These are phyloP conservation scores for Populus euphratica DNA, from an alignment of 345 rosid genomes.

Conservation along the genomic window DNA sequence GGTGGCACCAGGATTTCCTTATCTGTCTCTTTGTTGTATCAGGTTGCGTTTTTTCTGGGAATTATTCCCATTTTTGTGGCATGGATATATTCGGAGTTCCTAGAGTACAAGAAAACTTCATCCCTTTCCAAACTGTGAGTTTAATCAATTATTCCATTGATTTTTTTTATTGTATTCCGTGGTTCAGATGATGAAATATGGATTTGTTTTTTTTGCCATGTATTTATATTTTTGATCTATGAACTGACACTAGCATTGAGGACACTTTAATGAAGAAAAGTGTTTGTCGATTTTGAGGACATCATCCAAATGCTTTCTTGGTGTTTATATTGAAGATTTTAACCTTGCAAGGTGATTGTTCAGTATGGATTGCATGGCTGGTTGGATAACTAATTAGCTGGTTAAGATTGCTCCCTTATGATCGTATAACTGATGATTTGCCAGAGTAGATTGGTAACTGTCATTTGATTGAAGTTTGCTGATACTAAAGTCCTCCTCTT, in stretches of 20 bases:
- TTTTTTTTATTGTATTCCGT: background rate
- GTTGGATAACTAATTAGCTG: background rate
- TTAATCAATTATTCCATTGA: background rate
- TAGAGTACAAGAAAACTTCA: conserved; percentile 60
- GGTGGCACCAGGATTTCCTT: no score
- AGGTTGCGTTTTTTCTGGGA: conserved; percentile 92
- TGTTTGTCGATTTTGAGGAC: background rate
- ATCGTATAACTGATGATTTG: background rate
- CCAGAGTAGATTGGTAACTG: background rate
- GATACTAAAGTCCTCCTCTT: background rate
- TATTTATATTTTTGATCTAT: background rate
- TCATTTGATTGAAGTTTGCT: background rate
- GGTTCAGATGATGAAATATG: background rate
- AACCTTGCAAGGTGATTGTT: background rate
- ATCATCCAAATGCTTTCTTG: background rate
- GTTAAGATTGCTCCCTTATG: background rate
- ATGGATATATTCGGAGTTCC: conserved; percentile 86
- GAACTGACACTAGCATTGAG: background rate
- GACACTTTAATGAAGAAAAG: background rate
- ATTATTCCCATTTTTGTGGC: conserved; percentile 71
- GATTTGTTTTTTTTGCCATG: background rate
- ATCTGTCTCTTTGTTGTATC: conserved; percentile 23
- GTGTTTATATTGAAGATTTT: background rate
- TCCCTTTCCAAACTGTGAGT: conserved; percentile 78
- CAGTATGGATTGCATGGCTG: background rate